Percentiles rank a stretch among this genome's conserved stretches.
phyloP scores from a whole-genome alignment of 1,284 basidiomycete species.

The Ceratobasidium sp. region DNA sequence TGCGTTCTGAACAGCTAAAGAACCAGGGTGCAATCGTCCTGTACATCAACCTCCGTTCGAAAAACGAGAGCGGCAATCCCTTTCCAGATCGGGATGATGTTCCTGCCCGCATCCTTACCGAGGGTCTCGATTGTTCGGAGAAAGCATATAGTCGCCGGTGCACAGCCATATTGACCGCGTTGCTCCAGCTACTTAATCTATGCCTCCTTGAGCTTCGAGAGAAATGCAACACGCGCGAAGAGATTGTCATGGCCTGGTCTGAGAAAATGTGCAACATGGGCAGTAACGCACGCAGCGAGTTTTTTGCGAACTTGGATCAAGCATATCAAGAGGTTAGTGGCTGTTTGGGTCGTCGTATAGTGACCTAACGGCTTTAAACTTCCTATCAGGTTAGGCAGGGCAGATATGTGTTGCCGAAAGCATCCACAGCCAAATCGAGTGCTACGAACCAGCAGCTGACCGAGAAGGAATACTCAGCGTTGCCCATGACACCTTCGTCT shows the following conservation, averaged over 20 bases:
- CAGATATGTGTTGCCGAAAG: neutral
- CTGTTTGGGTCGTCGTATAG: neutral
- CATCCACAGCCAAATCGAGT: neutral
- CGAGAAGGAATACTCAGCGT: neutral
- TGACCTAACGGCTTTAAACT: neutral
- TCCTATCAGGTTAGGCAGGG: neutral
- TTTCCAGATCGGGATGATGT: neutral
- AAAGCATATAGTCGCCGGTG: conserved; percentile 3
- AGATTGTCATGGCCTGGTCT: neutral
- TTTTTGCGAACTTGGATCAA: neutral
- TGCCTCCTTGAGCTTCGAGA: neutral
- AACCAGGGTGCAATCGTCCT: neutral
- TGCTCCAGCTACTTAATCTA: neutral
- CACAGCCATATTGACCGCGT: neutral
- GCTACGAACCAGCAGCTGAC: neutral
- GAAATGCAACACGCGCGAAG: neutral
- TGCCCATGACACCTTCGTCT: neutral
- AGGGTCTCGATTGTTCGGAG: neutral
- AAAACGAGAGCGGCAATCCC: neutral
- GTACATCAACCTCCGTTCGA: conserved; percentile 18
- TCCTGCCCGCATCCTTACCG: neutral
- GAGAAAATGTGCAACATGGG: neutral
- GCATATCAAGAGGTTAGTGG: neutral
- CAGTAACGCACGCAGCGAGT: neutral
- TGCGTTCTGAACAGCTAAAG: neutral